phyloP scores from a whole-genome alignment of 164 flowering plant genomes.

The Pachysandra terminalis region DNA sequence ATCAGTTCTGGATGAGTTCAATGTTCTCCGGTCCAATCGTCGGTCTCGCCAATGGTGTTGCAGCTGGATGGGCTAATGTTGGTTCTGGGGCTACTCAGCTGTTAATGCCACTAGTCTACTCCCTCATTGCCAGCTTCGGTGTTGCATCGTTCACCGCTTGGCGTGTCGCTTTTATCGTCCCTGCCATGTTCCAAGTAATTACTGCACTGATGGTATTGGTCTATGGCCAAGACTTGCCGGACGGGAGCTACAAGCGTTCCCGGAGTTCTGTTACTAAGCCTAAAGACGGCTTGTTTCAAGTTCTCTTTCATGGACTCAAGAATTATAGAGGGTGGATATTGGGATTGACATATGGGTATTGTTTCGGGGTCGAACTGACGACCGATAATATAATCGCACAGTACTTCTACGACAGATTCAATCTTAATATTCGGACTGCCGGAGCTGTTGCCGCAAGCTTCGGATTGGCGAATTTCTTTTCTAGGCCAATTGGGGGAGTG shows the following conservation, averaged over 20 bases:
- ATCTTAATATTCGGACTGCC: slow-evolving; percentile 32
- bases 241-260: slow-evolving; percentile 21
- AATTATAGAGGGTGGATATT: slow-evolving; percentile 67
- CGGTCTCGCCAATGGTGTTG: slow-evolving; percentile 56
- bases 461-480: slow-evolving; percentile 44
- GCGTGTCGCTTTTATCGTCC: slow-evolving; percentile 50
- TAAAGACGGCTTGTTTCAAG: slow-evolving; percentile 20
- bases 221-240: slow-evolving; percentile 55
- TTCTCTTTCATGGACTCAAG: slow-evolving; percentile 38
- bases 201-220: slow-evolving; percentile 43
- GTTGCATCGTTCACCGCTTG: slow-evolving; percentile 37
- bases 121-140: slow-evolving; percentile 20
- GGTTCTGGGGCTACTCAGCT: slow-evolving; percentile 61
- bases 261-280: background rate
- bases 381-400: slow-evolving; percentile 50
- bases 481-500: slow-evolving; percentile 58
- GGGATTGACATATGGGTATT: slow-evolving; percentile 42
- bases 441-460: slow-evolving; percentile 60
- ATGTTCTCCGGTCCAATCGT: slow-evolving; percentile 54
- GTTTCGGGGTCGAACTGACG: slow-evolving; percentile 59
- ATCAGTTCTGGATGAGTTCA: slow-evolving; percentile 68
- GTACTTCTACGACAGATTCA: slow-evolving; percentile 58
- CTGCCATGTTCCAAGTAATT: slow-evolving; percentile 39
- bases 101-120: slow-evolving; percentile 47
- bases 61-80: slow-evolving; percentile 65